Evolutionary conservation across 2,329 filamentous ascomycete species (phyloP).

Genomic region (Ophiostoma australiae): DNA sequence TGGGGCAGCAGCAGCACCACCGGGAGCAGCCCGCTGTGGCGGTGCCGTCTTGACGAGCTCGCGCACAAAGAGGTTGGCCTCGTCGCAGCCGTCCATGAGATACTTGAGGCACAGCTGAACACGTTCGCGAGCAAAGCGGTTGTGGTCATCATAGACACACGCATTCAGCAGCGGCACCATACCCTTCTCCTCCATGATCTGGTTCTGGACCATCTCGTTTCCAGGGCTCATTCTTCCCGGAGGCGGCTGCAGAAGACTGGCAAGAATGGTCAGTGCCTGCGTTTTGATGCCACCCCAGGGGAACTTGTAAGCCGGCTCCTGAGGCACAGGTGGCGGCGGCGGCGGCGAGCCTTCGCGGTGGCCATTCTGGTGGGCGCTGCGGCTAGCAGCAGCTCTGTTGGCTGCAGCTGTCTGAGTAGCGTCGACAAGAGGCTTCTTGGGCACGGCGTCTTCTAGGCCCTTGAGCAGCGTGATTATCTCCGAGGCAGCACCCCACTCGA

Average conservation of each 20-base stretch:
- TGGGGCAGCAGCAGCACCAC: not conserved
- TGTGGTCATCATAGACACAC: constrained; percentile 86
- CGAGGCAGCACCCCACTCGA: constrained; percentile 87
- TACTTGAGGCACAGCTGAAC: constrained; percentile 85
- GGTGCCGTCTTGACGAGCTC: constrained; percentile 47
- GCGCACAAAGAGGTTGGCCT: constrained; percentile 66
- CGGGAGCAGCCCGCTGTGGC: constrained; percentile 28
- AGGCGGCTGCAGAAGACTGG: constrained; percentile 82
- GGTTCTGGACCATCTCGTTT: constrained; percentile 74
- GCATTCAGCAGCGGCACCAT: constrained; percentile 85
- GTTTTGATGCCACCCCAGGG: constrained; percentile 77
- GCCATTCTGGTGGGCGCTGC: constrained; percentile 33
- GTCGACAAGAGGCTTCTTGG: constrained; percentile 67
- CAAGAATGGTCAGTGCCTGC: constrained; percentile 84
- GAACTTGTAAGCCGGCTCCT: constrained; percentile 61
- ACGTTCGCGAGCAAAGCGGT: constrained; percentile 89
- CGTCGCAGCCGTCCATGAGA: constrained; percentile 68
- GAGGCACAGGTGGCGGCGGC: constrained; percentile 46
- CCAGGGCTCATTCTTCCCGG: constrained; percentile 54
- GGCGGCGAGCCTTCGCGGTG: constrained; percentile 38
- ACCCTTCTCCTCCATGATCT: constrained; percentile 78
- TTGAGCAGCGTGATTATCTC: constrained; percentile 83
- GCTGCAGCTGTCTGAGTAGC: constrained; percentile 23
- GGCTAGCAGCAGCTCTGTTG: constrained; percentile 27
- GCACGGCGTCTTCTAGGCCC: constrained; percentile 80